A percentile compares a stretch with the other conserved stretches of the same genome.
These are phyloP conservation scores for Ambispora gerdemannii DNA, from an alignment of 192 early-diverging fungal genomes.

Conservation along the genomic window DNA sequence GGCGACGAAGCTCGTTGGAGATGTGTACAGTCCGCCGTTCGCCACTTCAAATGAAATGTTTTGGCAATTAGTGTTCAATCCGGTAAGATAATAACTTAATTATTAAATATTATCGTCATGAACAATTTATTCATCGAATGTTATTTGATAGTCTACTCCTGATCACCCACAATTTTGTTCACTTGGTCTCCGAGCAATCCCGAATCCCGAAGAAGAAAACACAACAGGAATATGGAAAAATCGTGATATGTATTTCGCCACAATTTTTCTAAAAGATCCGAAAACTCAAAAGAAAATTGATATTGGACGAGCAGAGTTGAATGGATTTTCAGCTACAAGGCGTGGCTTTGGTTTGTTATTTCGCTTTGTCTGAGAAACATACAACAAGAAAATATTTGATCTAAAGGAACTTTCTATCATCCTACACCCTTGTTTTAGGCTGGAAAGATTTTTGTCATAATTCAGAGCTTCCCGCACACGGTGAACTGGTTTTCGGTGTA, in stretches of 20 bases:
- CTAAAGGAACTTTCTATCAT: background rate
- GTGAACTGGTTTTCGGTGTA: background rate
- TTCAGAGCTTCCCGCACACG: background rate
- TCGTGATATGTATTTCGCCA: background rate
- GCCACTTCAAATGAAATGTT: background rate
- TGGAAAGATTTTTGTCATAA: constrained; percentile 7
- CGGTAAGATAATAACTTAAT: background rate
- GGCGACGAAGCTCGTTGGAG: background rate
- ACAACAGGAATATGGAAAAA: background rate
- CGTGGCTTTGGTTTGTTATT: background rate
- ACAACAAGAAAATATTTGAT: background rate
- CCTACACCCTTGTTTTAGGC: background rate
- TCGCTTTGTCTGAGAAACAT: background rate
- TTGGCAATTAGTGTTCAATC: background rate
- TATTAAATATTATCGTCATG: background rate
- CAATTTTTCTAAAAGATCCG: background rate
- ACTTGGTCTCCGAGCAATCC: background rate
- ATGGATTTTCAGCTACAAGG: constrained; percentile 1
- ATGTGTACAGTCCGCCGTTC: background rate
- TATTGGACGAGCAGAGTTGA: background rate
- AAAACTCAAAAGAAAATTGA: background rate
- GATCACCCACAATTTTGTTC: background rate
- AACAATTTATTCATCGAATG: background rate
- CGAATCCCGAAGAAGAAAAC: background rate
- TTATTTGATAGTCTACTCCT: background rate